Conservation (phyloP, 805 yeast genomes). For the Myxozyma mucilagina region DNA sequence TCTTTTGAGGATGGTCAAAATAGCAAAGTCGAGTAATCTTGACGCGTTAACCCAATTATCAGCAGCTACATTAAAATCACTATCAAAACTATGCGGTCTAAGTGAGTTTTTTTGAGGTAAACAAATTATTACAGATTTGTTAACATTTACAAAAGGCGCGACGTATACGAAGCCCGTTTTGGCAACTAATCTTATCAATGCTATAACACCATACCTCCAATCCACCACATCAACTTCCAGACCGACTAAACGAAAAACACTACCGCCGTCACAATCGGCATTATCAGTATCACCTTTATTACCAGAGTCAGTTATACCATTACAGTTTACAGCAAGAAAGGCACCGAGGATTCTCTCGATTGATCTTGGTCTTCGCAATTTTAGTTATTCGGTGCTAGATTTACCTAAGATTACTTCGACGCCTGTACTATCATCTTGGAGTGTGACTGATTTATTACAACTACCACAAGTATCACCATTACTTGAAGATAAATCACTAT, state of each 20-base stretch:
- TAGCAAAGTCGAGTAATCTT: background rate
- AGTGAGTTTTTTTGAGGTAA: background rate
- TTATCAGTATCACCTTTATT: too few relatives aligned
- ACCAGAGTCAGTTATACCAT: too few relatives aligned
- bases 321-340: background rate
- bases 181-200: constrained; percentile 2
- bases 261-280: too few relatives aligned
- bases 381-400: constrained; percentile 16
- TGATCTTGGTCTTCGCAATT: constrained; percentile 20
- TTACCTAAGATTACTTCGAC: background rate
- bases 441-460: constrained; percentile 2
- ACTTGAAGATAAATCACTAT: background rate
- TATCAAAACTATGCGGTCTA: constrained; percentile 13
- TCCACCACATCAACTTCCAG: background rate
- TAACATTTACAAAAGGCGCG: background rate
- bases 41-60: constrained; percentile 5
- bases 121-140: background rate
- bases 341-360: constrained; percentile 11
- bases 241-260: background rate
- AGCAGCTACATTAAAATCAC: constrained; percentile 8
- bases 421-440: constrained; percentile 12
- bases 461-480: background rate
- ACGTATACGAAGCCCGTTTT: constrained; percentile 4
- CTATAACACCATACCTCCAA: background rate
- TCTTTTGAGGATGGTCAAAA: background rate